A percentile compares a stretch with the other conserved stretches of the same genome.
These are phyloP conservation scores for Protomyces gravidus DNA, from an alignment of 1,139 yeast genomes.

Conservation along the genomic window DNA sequence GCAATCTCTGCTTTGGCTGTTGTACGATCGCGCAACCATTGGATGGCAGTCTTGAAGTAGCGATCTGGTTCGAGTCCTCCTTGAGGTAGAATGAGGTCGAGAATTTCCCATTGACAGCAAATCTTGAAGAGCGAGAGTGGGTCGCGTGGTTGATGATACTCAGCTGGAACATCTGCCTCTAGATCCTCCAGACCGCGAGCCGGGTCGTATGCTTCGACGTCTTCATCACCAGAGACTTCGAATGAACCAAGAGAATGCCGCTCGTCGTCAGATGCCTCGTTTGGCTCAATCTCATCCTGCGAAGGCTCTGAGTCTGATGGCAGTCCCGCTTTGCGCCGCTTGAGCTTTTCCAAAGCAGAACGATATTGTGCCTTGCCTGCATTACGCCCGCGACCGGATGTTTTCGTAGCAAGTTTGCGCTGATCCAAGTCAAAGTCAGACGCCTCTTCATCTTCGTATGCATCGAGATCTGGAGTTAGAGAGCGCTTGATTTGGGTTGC, in stretches of 20 bases:
- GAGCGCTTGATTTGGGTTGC: not conserved
- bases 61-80: constrained; percentile 19
- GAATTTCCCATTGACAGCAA: constrained; percentile 21
- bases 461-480: not conserved
- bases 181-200: not conserved
- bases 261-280: not conserved
- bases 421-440: not conserved
- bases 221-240: constrained; percentile 1
- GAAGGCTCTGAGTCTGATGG: constrained; percentile 4
- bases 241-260: not conserved
- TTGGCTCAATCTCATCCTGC: not conserved
- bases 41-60: constrained; percentile 25
- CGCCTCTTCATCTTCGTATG: not conserved
- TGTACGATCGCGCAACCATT: constrained; percentile 22
- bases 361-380: constrained; percentile 5
- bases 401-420: not conserved
- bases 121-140: constrained; percentile 25
- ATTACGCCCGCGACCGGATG: constrained; percentile 6
- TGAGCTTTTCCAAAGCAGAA: constrained; percentile 7
- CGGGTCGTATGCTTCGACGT: not conserved
- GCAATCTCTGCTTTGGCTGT: constrained; percentile 22
- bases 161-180: constrained; percentile 8
- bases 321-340: constrained; percentile 22
- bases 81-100: constrained; percentile 19
- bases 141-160: constrained; percentile 18